Percentiles rank a stretch among this genome's conserved stretches.
phyloP scores from a whole-genome alignment of 768 basidiomycete genomes.

The Auriscalpium orientale region DNA sequence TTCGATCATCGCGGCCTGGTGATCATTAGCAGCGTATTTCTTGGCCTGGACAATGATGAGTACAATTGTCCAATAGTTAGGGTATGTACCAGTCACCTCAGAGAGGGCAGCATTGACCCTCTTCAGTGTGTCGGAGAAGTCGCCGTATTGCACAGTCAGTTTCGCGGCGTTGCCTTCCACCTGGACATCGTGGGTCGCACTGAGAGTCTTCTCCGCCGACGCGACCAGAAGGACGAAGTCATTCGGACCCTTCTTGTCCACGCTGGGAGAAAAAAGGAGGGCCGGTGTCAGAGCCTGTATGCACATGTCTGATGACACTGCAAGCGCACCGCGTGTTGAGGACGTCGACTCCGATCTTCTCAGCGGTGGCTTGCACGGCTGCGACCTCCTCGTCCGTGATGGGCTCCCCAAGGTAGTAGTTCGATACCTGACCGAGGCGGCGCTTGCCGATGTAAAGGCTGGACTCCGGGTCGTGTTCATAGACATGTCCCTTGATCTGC shows the following conservation, averaged over 20 bases:
- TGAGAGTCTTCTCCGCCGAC: conserved; percentile 42
- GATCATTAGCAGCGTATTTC: conserved; percentile 64
- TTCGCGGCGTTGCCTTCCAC: conserved; percentile 34
- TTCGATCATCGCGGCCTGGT: conserved; percentile 68
- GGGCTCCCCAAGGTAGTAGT: conserved; percentile 75
- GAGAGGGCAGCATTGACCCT: conserved; percentile 48
- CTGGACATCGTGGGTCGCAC: conserved; percentile 39
- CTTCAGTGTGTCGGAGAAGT: conserved; percentile 52
- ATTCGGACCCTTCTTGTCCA: conserved; percentile 56
- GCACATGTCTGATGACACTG: not conserved
- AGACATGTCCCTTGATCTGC: conserved; percentile 71
- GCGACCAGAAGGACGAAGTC: conserved; percentile 72
- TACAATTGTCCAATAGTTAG: not conserved
- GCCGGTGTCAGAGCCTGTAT: not conserved
- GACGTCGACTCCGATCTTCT: conserved; percentile 67
- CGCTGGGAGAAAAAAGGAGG: conserved; percentile 29
- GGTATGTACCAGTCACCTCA: conserved; percentile 35
- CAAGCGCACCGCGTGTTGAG: conserved; percentile 66
- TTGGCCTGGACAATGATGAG: conserved; percentile 43
- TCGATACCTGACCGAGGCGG: conserved; percentile 66
- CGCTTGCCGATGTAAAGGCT: conserved; percentile 77
- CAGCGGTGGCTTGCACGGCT: conserved; percentile 65
- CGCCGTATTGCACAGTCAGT: conserved; percentile 67
- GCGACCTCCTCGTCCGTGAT: conserved; percentile 75
- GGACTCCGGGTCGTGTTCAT: conserved; percentile 54